Evolutionary conservation across 1,284 basidiomycete genomes (phyloP), one percentile per base, ranked within the genome.

Genomic region (Neotropicomus parvogracilis): DNA sequence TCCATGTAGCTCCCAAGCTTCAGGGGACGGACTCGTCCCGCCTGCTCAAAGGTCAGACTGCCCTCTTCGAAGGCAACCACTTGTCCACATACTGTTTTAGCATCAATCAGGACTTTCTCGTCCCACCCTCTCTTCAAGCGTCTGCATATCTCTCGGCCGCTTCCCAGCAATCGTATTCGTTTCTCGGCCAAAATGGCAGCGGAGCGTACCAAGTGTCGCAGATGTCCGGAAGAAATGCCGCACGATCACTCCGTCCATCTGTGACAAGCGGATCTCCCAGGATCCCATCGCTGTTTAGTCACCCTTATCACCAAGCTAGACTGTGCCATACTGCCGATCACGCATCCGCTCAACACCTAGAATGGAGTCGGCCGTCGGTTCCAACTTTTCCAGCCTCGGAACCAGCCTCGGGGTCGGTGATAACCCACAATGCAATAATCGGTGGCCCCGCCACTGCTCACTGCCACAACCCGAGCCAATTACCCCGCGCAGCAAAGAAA

Each of bases 291-390:
- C 13, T 40, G 45, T 53, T 49, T 36, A 34, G 44, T 27, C 50
- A 64, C 14, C 50, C 49, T 14, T 53, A 54, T 54, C 44, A 36
- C 9, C 52, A 43, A 33, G 41, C 55, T 31, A 60, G 46, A 56
- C 44, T 49, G 44, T 28, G 41, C 37, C 40, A 48, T 28, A 13
- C 12, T 39, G 21, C 46, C 24, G 45, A 57, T 59, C 59, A 38
- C 8, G 19, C 46, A 11, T 41, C 17, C 20, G 24, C 36, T 44
- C 55, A 34, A 6, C 46, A 33, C 21, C 47, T 49, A 14, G 50
- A 21, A 32, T 47, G 49, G 44, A 24, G 7, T 24, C 46, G 37
- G 26, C 38, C 2, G 8, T 26, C 36, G n/a, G 17, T 49, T 8
- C 14, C 38, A 4, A 26, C 46, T 3, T 26, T 49, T 35, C 10